These are phyloP conservation scores for Limnanthes douglasii DNA, from an alignment of 345 rosid species.

Conservation along the genomic window DNA sequence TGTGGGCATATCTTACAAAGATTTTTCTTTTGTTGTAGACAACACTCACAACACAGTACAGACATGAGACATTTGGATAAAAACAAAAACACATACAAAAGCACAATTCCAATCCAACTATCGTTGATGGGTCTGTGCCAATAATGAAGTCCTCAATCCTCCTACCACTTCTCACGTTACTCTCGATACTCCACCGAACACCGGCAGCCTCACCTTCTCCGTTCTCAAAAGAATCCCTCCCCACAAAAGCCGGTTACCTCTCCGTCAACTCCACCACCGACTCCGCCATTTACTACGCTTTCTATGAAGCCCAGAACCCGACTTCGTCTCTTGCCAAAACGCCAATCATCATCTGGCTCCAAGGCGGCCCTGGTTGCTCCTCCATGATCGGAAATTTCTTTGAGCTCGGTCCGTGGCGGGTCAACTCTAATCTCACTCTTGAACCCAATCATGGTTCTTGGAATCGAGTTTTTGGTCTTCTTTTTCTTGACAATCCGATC, in stretches of 20 bases:
- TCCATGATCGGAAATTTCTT: conserved; percentile 78
- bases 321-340: conserved; percentile 25
- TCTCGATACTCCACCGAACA: conserved; percentile 5
- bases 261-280: conserved; percentile 25
- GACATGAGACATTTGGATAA: too few species aligned
- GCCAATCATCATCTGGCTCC: conserved; percentile 78
- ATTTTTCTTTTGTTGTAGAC: too few species aligned
- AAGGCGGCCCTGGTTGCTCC: conserved; percentile 93
- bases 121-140: conserved; percentile 3
- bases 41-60: too few species aligned
- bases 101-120: conserved; percentile 6
- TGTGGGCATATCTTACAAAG: too few species aligned
- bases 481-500: conserved; percentile 72
- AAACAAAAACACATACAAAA: conserved; percentile 7
- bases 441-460: conserved; percentile 52
- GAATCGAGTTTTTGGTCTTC: conserved; percentile 68
- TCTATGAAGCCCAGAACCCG: conserved; percentile 59
- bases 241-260: conserved; percentile 82
- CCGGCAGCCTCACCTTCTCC: conserved; percentile 11
- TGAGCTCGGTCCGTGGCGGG: conserved; percentile 80
- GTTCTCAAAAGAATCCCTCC: conserved; percentile 51
- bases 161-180: conserved; percentile 10
- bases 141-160: conserved; percentile 8
- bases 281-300: conserved; percentile 67
- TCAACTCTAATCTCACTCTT: conserved; percentile 17